Evolutionary conservation across 1,284 basidiomycete species (phyloP), one percentile per base, ranked within the genome.

Genomic region (Polyporus tsugae): DNA sequence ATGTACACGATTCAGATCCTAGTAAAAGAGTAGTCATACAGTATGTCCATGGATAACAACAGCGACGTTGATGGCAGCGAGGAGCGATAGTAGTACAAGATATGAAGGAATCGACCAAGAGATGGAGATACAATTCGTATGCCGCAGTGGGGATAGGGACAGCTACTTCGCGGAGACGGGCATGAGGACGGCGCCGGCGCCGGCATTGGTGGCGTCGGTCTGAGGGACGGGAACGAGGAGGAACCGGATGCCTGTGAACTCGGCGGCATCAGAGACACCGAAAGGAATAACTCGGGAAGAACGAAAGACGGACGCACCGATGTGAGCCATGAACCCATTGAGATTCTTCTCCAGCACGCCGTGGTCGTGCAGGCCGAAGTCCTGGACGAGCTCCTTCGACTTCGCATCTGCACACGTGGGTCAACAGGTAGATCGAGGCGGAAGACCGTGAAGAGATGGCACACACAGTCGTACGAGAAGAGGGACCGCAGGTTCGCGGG

Each of bases 251-350:
- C 65, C 65, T 62, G 35, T 4, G 29, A 13, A 22, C 7, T 2
- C 35, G 19, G 22, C 22, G 15, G 13, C 4, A 38, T 60, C 58
- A 60, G 38, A 2, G 2, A 17, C 38, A 11, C 22, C 35, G 55
- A 6, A 13, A 17, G 6, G 57, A 13, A 36, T 19, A 36, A 17
- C 29, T 2, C 19, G 6, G 11, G 6, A 29, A 17, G 52, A 25
- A 33, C 13, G 0, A 22, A 17, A 55, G 2, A 6, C 13, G 62
- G 58, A 76, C 81, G 74, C 68, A 86, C 87, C 87, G 66, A 89
- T 85, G 73, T 87, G 84, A 38, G 80, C 77, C 78, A 89, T 81
- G 74, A 89, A 89, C n/a, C 80, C 77, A 67, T 85, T 87, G 58
- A 86, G 75, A 71, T 87, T 88, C 70, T 76, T 78, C 64, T 83